Percentiles rank a stretch among this genome's conserved stretches.
phyloP scores from a whole-genome alignment of 1,139 yeast species.

The Geotrichum klebahnii region DNA sequence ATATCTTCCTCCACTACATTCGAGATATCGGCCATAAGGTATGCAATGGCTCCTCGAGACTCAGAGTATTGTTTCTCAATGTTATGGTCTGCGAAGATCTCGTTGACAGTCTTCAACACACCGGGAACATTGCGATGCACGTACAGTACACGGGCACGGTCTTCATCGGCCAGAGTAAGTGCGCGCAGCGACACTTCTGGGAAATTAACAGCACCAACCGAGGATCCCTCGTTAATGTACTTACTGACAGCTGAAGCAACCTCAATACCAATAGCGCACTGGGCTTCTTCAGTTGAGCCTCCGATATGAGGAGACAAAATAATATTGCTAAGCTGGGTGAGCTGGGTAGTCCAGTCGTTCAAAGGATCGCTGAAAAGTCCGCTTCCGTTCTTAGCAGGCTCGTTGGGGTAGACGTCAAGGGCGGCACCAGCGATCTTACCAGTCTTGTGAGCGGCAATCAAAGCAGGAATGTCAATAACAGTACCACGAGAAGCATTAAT shows the following conservation, averaged over 20 bases:
- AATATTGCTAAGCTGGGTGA: constrained; percentile 76
- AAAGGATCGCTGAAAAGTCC: constrained; percentile 65
- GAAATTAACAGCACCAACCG: constrained; percentile 97
- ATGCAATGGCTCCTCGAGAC: constrained; percentile 93
- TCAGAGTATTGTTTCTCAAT: constrained; percentile 97
- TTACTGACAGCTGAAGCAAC: constrained; percentile 82
- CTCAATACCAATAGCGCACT: constrained; percentile 94
- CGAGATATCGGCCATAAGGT: constrained; percentile 95
- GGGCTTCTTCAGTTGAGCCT: constrained; percentile 99
- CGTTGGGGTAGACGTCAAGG: constrained; percentile 92
- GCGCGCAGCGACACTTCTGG: constrained; percentile 95
- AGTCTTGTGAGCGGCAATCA: constrained; percentile 82
- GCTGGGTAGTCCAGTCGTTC: constrained; percentile 80
- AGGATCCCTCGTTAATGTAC: constrained; percentile 92
- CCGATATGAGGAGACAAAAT: constrained; percentile 97
- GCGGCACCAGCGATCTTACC: constrained; percentile 98
- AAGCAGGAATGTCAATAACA: constrained; percentile 91
- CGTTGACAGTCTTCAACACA: constrained; percentile 95
- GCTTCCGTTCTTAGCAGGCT: constrained; percentile 96
- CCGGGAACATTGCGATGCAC: constrained; percentile 98
- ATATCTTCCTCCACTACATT: constrained; percentile 80
- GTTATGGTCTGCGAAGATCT: constrained; percentile 88
- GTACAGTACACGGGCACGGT: constrained; percentile 83
- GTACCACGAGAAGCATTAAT: constrained; percentile 98
- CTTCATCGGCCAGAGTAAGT: constrained; percentile 79